A percentile compares a stretch with the other conserved stretches of the same genome.
phyloP scores from a whole-genome alignment of 345 rosid species.

The Arabis hirsuta region DNA sequence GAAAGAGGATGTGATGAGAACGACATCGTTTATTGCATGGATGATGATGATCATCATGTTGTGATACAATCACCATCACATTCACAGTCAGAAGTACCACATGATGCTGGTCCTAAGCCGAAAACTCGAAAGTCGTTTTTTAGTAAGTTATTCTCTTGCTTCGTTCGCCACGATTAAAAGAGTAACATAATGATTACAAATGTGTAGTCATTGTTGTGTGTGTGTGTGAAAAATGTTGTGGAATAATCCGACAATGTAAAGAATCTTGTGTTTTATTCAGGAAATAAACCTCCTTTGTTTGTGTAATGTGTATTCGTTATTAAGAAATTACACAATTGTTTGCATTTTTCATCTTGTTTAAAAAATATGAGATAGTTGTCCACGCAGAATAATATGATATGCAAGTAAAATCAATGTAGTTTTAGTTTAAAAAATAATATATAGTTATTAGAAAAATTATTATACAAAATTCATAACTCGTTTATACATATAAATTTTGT shows the following conservation, averaged over 20 bases:
- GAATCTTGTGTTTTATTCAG: too few species aligned
- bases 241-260: neutral
- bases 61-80: constrained; percentile 16
- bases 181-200: neutral
- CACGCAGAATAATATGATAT: too few species aligned
- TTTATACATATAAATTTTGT: too few species aligned
- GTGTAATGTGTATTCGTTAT: too few species aligned
- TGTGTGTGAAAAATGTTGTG: neutral
- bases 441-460: too few species aligned
- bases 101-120: constrained; percentile 2
- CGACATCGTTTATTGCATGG: constrained; percentile 36
- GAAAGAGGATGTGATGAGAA: constrained; percentile 50
- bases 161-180: constrained; percentile 49
- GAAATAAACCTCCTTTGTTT: too few species aligned
- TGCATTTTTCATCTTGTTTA: too few species aligned
- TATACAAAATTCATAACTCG: too few species aligned
- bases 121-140: constrained; percentile 27
- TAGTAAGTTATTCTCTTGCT: constrained; percentile 45
- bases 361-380: too few species aligned
- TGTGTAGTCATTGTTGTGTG: neutral
- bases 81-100: constrained; percentile 21
- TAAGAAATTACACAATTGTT: too few species aligned
- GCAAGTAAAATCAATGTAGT: too few species aligned
- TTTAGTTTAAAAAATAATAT: too few species aligned
- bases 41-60: constrained; percentile 34